phyloP scores from a whole-genome alignment of 768 basidiomycete species.

The Phallus indusiatus region DNA sequence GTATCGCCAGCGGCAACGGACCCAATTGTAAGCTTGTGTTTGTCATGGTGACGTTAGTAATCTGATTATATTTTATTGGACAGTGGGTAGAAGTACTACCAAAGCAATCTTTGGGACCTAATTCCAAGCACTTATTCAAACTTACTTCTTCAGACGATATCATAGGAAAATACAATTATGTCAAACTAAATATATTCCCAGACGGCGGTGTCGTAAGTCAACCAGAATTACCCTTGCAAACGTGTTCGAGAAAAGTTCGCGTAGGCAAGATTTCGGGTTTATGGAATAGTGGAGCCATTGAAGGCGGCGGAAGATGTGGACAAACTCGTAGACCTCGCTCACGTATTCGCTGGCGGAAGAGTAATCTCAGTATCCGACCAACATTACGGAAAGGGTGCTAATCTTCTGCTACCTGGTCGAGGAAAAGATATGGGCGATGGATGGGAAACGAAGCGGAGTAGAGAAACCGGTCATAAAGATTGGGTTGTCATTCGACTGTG shows the following conservation, averaged over 20 bases:
- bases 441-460: slow-evolving; percentile 94
- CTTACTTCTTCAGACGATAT: slow-evolving; percentile 35
- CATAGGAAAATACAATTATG: slow-evolving; percentile 47
- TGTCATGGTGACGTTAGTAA: neutral
- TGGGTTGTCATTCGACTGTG: slow-evolving; percentile 89
- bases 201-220: slow-evolving; percentile 88
- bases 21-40: slow-evolving; percentile 30
- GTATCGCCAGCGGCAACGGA: slow-evolving; percentile 29
- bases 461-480: slow-evolving; percentile 72
- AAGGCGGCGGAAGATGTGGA: slow-evolving; percentile 37
- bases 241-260: neutral
- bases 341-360: slow-evolving; percentile 82
- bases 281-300: slow-evolving; percentile 66
- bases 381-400: slow-evolving; percentile 88
- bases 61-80: neutral
- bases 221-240: slow-evolving; percentile 1
- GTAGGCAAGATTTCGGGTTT: slow-evolving; percentile 87
- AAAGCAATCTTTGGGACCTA: slow-evolving; percentile 66
- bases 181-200: slow-evolving; percentile 92
- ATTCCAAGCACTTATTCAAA: slow-evolving; percentile 81
- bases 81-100: slow-evolving; percentile 83
- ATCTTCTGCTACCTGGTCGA: slow-evolving; percentile 85
- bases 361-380: slow-evolving; percentile 86
- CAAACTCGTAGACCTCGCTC: slow-evolving; percentile 71
- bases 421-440: slow-evolving; percentile 96